Percentiles rank a stretch among this genome's conserved stretches.
Evolutionary conservation across 164 flowering plant species (phyloP).

Genomic region (Magnolia kwangsiensis): DNA sequence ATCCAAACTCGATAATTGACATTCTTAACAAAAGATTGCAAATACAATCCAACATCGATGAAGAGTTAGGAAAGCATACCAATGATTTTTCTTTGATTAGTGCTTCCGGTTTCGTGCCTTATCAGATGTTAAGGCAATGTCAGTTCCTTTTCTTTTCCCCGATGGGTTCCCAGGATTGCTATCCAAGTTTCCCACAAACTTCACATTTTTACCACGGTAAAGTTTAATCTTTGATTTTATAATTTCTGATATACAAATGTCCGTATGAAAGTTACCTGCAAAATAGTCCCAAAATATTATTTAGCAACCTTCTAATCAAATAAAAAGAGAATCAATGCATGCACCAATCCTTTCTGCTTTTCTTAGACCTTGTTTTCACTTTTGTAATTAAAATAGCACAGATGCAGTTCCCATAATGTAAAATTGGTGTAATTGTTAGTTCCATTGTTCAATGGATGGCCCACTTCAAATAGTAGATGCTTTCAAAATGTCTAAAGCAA

Average conservation of each 20-base stretch:
- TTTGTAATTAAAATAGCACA: no score
- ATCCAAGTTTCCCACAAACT: neutral
- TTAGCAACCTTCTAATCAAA: neutral
- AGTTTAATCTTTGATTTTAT: slow-evolving; percentile 37
- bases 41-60: neutral
- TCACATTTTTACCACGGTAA: slow-evolving; percentile 3
- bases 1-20: neutral
- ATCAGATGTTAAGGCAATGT: neutral
- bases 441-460: no score
- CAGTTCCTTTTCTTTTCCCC: slow-evolving; percentile 6
- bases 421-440: no score
- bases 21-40: neutral
- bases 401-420: no score
- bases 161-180: neutral
- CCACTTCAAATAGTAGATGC: no score
- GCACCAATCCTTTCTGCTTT: neutral
- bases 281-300: neutral
- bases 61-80: neutral
- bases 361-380: neutral
- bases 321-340: neutral
- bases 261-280: slow-evolving; percentile 28
- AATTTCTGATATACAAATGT: slow-evolving; percentile 26
- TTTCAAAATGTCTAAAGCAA: no score
- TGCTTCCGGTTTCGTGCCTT: neutral
- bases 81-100: neutral